A percentile compares a stretch with the other conserved stretches of the same genome.
These are phyloP conservation scores for Nakazawaea pomicola DNA, from an alignment of 805 yeast species.

Conservation along the genomic window DNA sequence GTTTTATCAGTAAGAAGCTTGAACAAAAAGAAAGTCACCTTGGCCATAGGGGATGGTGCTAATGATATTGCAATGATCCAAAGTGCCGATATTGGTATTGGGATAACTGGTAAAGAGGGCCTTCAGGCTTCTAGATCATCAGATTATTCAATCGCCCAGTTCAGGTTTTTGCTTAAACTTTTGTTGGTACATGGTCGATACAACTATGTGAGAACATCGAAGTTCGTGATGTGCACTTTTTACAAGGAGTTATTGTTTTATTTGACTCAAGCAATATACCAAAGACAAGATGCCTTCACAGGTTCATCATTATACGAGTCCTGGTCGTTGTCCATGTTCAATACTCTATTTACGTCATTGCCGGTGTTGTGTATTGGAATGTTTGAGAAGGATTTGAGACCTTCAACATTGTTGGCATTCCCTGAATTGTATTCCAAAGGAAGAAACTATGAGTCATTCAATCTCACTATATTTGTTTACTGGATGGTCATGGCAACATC, in stretches of 20 bases:
- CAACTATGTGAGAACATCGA: conserved; percentile 87
- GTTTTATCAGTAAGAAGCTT: conserved; percentile 75
- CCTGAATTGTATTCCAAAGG: conserved; percentile 88
- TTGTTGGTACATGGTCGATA: conserved; percentile 93
- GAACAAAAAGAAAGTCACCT: conserved; percentile 66
- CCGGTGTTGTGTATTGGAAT: conserved; percentile 93
- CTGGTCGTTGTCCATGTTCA: conserved; percentile 96
- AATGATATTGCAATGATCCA: conserved; percentile 99
- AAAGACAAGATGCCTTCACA: conserved; percentile 79
- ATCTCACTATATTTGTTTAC: conserved; percentile 56
- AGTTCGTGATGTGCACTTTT: conserved; percentile 88
- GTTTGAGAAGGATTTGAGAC: conserved; percentile 86
- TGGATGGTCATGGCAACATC: conserved; percentile 79
- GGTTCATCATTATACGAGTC: conserved; percentile 93
- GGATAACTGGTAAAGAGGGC: conserved; percentile 96
- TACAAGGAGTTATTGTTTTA: conserved; percentile 92
- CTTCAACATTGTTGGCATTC: conserved; percentile 82
- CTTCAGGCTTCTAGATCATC: conserved; percentile 94
- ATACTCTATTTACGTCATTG: conserved; percentile 88
- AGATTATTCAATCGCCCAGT: conserved; percentile 94
- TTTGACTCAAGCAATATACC: conserved; percentile 82
- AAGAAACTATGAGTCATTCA: conserved; percentile 68
- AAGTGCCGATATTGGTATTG: conserved; percentile 96
- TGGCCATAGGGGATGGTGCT: conserved; percentile 99
- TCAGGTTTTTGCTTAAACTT: conserved; percentile 75